Percentiles rank a stretch among this genome's conserved stretches.
Evolutionary conservation across 441 rosid genomes (phyloP).

Genomic region (Populus hybrid): DNA sequence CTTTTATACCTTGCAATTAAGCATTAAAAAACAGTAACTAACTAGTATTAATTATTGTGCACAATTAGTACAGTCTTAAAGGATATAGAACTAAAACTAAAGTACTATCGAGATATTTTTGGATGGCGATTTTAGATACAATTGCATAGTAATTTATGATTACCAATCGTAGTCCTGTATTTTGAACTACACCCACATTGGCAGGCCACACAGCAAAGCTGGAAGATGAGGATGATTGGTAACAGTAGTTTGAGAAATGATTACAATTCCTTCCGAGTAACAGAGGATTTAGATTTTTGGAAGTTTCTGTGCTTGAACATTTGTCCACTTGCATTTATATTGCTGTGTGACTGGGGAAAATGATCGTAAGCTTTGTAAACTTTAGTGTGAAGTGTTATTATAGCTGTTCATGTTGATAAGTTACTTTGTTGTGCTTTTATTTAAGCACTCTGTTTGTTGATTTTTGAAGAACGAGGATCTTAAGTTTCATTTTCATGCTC

Average conservation of each 20-base stretch:
- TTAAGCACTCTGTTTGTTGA: slow-evolving; percentile 14
- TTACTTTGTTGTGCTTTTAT: slow-evolving; percentile 10
- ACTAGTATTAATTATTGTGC: not conserved
- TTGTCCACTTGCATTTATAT: slow-evolving; percentile 14
- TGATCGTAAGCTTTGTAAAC: slow-evolving; percentile 22
- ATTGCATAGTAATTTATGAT: not conserved
- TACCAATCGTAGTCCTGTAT: not conserved
- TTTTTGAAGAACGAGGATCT: not conserved
- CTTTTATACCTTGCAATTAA: not conserved
- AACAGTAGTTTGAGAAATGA: slow-evolving; percentile 13
- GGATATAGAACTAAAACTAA: not conserved
- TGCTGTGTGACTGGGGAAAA: slow-evolving; percentile 21
- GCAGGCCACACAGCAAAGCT: slow-evolving; percentile 33
- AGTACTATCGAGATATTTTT: not conserved
- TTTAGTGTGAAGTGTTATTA: slow-evolving; percentile 20
- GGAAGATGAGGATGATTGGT: slow-evolving; percentile 16
- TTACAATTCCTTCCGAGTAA: slow-evolving; percentile 15
- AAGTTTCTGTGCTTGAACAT: slow-evolving; percentile 18
- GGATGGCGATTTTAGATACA: not conserved
- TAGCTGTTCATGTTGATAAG: slow-evolving; percentile 19
- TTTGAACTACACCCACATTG: slow-evolving; percentile 2
- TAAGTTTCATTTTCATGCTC: not conserved
- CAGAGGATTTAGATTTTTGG: slow-evolving; percentile 16
- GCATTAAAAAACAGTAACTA: not conserved
- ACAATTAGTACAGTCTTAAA: not conserved